These are phyloP conservation scores for Cladophialophora bantiana DNA, from an alignment of 2,329 filamentous ascomycete species.

Conservation along the genomic window DNA sequence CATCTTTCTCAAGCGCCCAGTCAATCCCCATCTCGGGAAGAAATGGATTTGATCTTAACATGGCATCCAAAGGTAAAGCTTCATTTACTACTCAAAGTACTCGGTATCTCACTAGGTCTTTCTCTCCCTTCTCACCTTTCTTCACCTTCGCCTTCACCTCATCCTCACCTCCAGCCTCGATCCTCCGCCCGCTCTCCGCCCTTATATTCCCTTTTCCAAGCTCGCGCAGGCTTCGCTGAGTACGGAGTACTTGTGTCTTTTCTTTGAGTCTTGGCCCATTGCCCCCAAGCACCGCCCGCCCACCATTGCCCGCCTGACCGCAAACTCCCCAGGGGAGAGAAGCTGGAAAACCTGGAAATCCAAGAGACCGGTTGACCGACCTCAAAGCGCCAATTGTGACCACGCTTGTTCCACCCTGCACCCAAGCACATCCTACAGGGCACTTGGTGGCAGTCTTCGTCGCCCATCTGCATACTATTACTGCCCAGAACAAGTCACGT, in stretches of 20 bases:
- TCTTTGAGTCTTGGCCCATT: constrained; percentile 17
- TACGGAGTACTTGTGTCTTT: constrained; percentile 17
- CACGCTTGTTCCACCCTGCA: constrained; percentile 31
- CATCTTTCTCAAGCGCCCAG: constrained; percentile 34
- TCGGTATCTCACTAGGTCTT: neutral
- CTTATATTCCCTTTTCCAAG: constrained; percentile 25
- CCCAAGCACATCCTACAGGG: constrained; percentile 19
- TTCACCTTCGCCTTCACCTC: neutral
- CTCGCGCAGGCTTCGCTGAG: constrained; percentile 43
- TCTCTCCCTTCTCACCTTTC: constrained; percentile 23
- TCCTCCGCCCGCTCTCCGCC: constrained; percentile 19
- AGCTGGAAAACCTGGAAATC: neutral
- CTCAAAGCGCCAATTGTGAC: constrained; percentile 37
- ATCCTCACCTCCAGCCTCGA: constrained; percentile 20
- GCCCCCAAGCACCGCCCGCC: constrained; percentile 14
- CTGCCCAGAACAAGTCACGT: constrained; percentile 23
- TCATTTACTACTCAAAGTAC: constrained; percentile 22
- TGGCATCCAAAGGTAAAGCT: constrained; percentile 10
- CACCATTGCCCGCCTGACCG: constrained; percentile 27
- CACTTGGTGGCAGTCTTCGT: neutral
- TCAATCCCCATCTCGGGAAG: constrained; percentile 23
- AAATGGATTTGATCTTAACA: constrained; percentile 17
- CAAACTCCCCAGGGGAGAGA: neutral
- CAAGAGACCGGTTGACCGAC: constrained; percentile 30
- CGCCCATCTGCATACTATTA: neutral